Percentiles rank a stretch among this genome's conserved stretches.
phyloP scores from a whole-genome alignment of 805 yeast species.

The Saccharomycopsis fibuligera region DNA sequence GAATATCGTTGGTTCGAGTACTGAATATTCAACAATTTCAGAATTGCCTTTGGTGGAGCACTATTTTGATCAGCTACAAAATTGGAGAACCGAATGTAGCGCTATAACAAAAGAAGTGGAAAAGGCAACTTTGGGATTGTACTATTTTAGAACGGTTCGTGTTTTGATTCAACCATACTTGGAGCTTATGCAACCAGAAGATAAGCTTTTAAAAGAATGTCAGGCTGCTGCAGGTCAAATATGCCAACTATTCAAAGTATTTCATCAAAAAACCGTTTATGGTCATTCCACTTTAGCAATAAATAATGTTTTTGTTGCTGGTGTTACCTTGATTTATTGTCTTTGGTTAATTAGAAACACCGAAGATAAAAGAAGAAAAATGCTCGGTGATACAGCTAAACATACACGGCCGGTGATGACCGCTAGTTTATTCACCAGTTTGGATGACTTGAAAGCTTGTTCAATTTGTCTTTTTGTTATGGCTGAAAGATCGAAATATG shows the following conservation, averaged over 20 bases:
- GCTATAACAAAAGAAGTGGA: constrained; percentile 44
- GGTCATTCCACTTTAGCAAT: constrained; percentile 64
- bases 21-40: constrained; percentile 5
- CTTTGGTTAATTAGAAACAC: constrained; percentile 59
- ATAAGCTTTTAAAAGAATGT: constrained; percentile 54
- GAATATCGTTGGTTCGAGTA: constrained; percentile 30
- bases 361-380: constrained; percentile 49
- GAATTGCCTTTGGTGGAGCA: constrained; percentile 47
- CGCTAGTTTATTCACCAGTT: constrained; percentile 45
- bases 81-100: constrained; percentile 51
- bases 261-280: constrained; percentile 53
- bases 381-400: constrained; percentile 50
- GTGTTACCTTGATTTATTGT: constrained; percentile 60
- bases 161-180: constrained; percentile 57
- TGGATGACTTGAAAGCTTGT: constrained; percentile 61
- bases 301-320: constrained; percentile 63
- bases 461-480: constrained; percentile 57
- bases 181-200: constrained; percentile 55
- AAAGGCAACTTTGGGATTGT: constrained; percentile 51
- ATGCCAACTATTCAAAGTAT: constrained; percentile 56
- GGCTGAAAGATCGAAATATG: constrained; percentile 61
- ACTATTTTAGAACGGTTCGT: constrained; percentile 55
- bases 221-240: constrained; percentile 70
- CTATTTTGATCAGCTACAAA: constrained; percentile 47
- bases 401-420: constrained; percentile 56